Evolutionary conservation across 768 basidiomycete genomes (phyloP).

Genomic region (Porpolomopsis calyptriformis): DNA sequence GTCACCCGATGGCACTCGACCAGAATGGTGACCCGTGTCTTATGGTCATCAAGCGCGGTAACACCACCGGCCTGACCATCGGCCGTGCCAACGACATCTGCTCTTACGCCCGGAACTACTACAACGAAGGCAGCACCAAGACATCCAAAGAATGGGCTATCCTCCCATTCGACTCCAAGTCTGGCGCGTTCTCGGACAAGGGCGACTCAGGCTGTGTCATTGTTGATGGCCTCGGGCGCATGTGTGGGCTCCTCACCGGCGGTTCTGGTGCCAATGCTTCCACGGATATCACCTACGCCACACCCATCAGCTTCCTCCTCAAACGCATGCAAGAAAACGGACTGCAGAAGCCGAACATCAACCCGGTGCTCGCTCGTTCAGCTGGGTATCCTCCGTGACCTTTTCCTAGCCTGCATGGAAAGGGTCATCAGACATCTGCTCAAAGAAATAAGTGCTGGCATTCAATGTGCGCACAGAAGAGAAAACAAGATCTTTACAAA

Average conservation of each 20-base stretch:
- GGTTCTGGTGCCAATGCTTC: conserved; percentile 18
- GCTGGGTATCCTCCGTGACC: no score
- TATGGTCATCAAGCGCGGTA: conserved; percentile 21
- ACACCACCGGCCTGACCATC: conserved; percentile 18
- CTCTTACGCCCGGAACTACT: conserved; percentile 18
- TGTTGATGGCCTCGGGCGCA: conserved; percentile 17
- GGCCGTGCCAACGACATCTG: conserved; percentile 19
- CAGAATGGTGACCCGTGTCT: conserved; percentile 14
- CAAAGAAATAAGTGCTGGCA: no score
- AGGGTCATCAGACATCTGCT: no score
- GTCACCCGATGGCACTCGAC: no score
- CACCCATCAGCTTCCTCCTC: conserved; percentile 22
- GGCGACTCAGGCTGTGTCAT: conserved; percentile 24
- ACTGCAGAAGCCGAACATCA: no score
- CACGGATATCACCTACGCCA: conserved; percentile 22
- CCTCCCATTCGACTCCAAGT: conserved; percentile 20
- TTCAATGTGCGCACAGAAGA: no score
- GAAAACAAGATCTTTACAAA: no score
- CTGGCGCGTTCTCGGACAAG: conserved; percentile 21
- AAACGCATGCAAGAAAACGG: no score
- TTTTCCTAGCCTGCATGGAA: no score
- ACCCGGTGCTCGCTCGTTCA: no score
- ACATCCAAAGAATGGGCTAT: conserved; percentile 20
- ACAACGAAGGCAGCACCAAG: conserved; percentile 5
- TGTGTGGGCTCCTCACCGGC: conserved; percentile 20